Conservation (phyloP, 2,329 filamentous ascomycete genomes). For the Chaetothyriales sp. region DNA sequence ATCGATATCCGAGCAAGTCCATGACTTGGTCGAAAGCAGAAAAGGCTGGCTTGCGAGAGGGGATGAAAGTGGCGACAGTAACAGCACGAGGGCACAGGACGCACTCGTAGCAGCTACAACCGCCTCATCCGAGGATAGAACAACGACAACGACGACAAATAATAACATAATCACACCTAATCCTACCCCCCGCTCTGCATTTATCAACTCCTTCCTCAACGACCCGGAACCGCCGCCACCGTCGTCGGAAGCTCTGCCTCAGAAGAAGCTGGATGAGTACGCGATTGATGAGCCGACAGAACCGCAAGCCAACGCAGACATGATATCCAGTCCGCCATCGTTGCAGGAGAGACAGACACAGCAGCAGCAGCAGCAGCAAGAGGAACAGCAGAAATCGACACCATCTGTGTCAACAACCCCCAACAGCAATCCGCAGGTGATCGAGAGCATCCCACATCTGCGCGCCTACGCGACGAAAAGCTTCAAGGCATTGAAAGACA, state of each 20-base stretch:
- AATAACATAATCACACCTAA: neutral
- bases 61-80: neutral
- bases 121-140: neutral
- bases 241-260: neutral
- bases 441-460: neutral
- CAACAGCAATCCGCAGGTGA: neutral
- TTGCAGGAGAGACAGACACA: neutral
- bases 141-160: neutral
- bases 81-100: no score
- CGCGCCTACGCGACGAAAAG: neutral
- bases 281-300: neutral
- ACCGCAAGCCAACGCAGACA: neutral
- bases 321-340: neutral
- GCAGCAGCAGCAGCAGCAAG: neutral
- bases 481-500: neutral
- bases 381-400: no score
- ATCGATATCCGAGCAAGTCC: neutral
- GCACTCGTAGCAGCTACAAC: neutral
- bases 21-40: neutral
- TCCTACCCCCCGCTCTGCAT: neutral
- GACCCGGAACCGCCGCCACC: neutral
- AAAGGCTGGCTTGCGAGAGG: neutral
- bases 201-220: conserved; percentile 1
- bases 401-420: neutral
- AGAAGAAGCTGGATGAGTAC: neutral